Base-by-base conservation (phyloP, 495 filamentous ascomycete genomes). In the Neurospora terricola region DNA sequence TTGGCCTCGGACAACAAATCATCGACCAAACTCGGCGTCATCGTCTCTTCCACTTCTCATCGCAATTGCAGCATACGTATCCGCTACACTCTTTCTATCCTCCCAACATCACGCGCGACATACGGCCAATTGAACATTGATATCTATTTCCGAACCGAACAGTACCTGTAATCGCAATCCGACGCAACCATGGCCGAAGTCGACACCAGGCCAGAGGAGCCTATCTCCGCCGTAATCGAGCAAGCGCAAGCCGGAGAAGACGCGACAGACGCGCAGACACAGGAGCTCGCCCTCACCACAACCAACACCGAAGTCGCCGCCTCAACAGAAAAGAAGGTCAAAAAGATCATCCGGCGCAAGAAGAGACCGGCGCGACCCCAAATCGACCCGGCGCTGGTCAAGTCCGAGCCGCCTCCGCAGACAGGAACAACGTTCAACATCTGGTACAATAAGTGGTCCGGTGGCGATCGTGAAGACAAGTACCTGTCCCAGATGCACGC, bases 391-490 rank as follows among this genome's bases (percentile, higher is more conserved):
- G 87, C 90, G 9, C 88, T 89, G n/a, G 86, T 96, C 79, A 86
- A 86, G 70, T 89, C 89, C 69, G 92, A 96, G 73, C 91, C 91
- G 2, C 92, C 95, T 2, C 91, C 92, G 4, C 94, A 97, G 76
- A 97, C 95, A 0, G 96, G 96, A 48, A 94, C 92, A 0, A 91
- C 93, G 70, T 99, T 95, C 86, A 98, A 97, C 74, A 78, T 81
- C 43, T 81, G 78, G 78, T 95, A 97, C 80, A 96, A 96, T 83
- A 97, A 97, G 81, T 97, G 94, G 94, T 89, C 88, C 7, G 96
- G 95, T 70, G 95, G 96, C 72, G 94, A 99, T 81, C 90, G 94
- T 54, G 95, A 97, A 76, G 94, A 97, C 84, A 91, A 92, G 73
- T 94, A 96, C 76, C 88, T 92, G 6, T 90, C 90, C 21, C 91